Conservation (phyloP, 2,329 filamentous ascomycete species). For the Xylaria hypoxylon region DNA sequence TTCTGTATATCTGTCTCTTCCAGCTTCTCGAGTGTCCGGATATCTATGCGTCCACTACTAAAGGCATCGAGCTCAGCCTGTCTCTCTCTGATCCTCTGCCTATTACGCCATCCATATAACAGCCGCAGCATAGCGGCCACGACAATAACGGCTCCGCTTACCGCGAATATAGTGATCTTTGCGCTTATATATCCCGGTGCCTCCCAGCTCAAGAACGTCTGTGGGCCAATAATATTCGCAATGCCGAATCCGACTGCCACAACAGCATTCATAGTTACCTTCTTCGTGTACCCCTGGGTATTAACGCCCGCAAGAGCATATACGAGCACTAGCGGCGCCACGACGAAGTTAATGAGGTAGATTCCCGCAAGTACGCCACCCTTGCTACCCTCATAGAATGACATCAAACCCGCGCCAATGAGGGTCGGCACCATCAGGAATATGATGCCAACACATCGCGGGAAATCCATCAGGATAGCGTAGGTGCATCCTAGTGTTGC, state of each 20-base stretch:
- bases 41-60: constrained; percentile 18
- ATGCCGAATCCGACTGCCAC: constrained; percentile 56
- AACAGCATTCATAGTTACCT: constrained; percentile 52
- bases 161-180: constrained; percentile 66
- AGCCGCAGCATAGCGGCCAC: constrained; percentile 41
- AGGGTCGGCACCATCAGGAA: constrained; percentile 50
- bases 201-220: constrained; percentile 65
- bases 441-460: constrained; percentile 41
- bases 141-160: constrained; percentile 39
- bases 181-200: constrained; percentile 65
- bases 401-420: constrained; percentile 54
- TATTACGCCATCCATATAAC: constrained; percentile 43
- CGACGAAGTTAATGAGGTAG: constrained; percentile 55
- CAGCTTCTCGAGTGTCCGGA: constrained; percentile 11
- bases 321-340: constrained; percentile 53
- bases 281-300: constrained; percentile 53
- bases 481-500: constrained; percentile 27
- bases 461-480: constrained; percentile 28
- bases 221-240: constrained; percentile 68
- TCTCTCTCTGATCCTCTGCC: constrained; percentile 24
- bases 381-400: constrained; percentile 49
- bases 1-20: constrained; percentile 36
- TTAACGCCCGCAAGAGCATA: constrained; percentile 53
- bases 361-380: constrained; percentile 54
- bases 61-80: constrained; percentile 33